A percentile compares a stretch with the other conserved stretches of the same genome.
These are phyloP conservation scores for Claviceps fusiformis DNA, from an alignment of 2,329 filamentous ascomycete genomes.

Conservation along the genomic window DNA sequence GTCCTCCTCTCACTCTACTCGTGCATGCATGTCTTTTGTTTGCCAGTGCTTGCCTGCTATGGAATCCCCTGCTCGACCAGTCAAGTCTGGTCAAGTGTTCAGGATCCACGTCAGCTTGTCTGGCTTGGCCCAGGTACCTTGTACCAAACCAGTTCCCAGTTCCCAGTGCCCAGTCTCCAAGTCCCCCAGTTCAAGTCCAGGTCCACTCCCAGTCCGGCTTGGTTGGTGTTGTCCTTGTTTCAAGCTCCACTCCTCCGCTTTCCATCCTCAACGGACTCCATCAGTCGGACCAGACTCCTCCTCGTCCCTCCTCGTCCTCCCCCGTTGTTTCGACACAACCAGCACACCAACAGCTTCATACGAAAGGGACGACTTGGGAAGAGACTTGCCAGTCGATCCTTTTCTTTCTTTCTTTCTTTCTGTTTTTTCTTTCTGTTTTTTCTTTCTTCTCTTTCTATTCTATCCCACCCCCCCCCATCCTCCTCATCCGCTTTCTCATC, in stretches of 20 bases:
- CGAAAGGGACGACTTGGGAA: constrained; percentile 7
- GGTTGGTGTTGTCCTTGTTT: background rate
- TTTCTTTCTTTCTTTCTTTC: background rate
- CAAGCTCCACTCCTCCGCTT: constrained; percentile 3
- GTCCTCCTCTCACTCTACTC: too few species aligned
- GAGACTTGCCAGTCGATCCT: constrained; percentile 5
- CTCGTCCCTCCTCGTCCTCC: constrained; percentile 8
- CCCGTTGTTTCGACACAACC: constrained; percentile 7
- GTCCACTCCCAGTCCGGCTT: background rate
- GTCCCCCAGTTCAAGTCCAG: too few species aligned
- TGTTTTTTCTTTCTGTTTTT: background rate
- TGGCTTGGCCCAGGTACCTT: background rate
- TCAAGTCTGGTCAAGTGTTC: background rate
- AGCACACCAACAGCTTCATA: background rate
- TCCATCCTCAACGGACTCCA: constrained; percentile 4
- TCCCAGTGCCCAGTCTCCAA: background rate
- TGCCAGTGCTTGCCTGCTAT: too few species aligned
- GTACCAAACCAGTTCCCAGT: background rate
- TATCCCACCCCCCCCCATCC: background rate
- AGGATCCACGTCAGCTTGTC: background rate
- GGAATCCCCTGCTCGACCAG: background rate
- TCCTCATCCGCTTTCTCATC: background rate
- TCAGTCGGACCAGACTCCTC: constrained; percentile 4
- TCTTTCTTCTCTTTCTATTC: background rate
- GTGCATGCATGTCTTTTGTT: too few species aligned